Conservation (phyloP, 192 early-diverging fungal species). For the Chytriomyces confervae region DNA sequence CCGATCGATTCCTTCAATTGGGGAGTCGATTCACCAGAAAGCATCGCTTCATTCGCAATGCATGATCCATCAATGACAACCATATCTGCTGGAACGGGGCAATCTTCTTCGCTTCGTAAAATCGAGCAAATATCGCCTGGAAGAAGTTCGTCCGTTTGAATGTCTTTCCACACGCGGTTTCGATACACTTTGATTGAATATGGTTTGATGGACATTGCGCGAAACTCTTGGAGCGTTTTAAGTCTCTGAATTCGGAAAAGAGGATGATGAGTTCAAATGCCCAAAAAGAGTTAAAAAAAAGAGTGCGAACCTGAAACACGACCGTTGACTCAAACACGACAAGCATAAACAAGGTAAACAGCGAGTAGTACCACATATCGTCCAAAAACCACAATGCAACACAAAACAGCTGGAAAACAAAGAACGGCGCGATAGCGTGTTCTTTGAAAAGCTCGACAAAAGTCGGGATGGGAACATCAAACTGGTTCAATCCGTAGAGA, state of each 20-base stretch:
- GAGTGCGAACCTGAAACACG: conserved; percentile 79
- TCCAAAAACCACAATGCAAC: conserved; percentile 98
- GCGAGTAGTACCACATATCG: conserved; percentile 99
- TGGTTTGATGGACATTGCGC: conserved; percentile 91
- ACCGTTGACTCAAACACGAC: conserved; percentile 97
- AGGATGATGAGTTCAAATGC: neutral
- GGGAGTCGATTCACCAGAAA: conserved; percentile 98
- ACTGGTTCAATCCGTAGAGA: conserved; percentile 84
- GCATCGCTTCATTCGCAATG: conserved; percentile 99
- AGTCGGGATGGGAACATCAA: conserved; percentile 91
- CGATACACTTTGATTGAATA: conserved; percentile 85
- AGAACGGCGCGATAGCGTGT: conserved; percentile 98
- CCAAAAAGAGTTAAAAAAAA: neutral
- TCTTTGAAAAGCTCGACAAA: conserved; percentile 97
- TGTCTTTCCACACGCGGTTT: conserved; percentile 71
- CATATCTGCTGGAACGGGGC: conserved; percentile 93
- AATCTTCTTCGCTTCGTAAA: conserved; percentile 86
- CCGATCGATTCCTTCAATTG: conserved; percentile 93
- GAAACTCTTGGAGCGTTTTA: conserved; percentile 94
- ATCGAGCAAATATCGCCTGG: conserved; percentile 97
- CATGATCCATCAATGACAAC: conserved; percentile 90
- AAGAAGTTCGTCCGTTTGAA: conserved; percentile 86
- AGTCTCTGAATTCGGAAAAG: conserved; percentile 67
- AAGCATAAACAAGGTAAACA: conserved; percentile 97
- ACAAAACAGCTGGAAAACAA: conserved; percentile 99